Base-by-base conservation (phyloP, 768 basidiomycete species). In the Termitomyces sp. region DNA sequence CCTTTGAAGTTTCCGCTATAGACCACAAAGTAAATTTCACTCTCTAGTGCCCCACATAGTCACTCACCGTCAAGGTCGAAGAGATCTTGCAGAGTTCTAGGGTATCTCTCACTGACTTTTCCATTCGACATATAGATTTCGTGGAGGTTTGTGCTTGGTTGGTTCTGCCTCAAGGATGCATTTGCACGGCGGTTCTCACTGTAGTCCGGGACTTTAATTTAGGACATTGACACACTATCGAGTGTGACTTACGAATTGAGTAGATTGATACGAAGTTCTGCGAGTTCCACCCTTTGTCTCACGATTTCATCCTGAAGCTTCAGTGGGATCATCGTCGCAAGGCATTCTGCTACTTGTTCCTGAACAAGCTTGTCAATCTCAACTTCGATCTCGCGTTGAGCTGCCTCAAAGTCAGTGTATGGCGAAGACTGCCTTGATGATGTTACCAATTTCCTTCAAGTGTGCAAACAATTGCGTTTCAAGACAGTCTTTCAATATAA, bases 171-270 rank as follows among this genome's bases (percentile, higher is more conserved):
- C 21, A 86, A 65, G 5, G 70, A 67, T 12, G 76, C 74, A 62
- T 87, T 87, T 11, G 73, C 68, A 5, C 83, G 77, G 6, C 80
- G 77, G 56, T 79, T 83, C 64, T 86, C 84, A 16, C 84, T 87
- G 63, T 10, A 27, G 16, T 28, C 42, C 7, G 8, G 34, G 41
- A 30, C 40, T 25, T 34, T 5, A n/a, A 7, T 21, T 37, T 10
- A 37, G 17, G 3, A 2, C 6, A 12, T 39, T 14, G 23, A 27
- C 5, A 3, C 16, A 17, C n/a, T 23, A 43, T 4, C 2, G 16
- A 34, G 14, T 10, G n/a, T 19, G 3, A 73, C 82, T 59, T 60
- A 85, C 84, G 81, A 81, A 62, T 86, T 85, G 61, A 83, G 78
- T 10, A 85, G 69, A 10, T 74, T 67, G 19, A 73, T 67, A 51